phyloP scores from a whole-genome alignment of 192 early-diverging fungal genomes.

The Neocallimastix lanati region DNA sequence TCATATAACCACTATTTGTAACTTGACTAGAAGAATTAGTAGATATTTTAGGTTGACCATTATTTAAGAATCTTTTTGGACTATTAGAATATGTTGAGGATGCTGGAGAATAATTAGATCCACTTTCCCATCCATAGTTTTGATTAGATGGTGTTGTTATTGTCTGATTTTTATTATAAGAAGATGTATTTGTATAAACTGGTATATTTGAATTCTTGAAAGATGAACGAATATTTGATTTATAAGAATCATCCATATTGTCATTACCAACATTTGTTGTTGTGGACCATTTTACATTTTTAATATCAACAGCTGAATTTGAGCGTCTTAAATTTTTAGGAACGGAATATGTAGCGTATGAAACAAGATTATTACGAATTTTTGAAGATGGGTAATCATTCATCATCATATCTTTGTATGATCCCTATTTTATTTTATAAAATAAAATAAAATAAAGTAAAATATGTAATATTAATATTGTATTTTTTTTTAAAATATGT shows the following conservation, averaged over 20 bases:
- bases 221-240: background rate
- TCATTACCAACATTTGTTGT: background rate
- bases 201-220: background rate
- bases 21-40: background rate
- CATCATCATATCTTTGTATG: background rate
- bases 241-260: background rate
- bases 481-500: no score
- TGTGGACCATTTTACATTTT: background rate
- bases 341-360: background rate
- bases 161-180: background rate
- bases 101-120: background rate
- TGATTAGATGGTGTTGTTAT: background rate
- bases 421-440: background rate
- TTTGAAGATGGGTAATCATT: background rate
- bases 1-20: background rate
- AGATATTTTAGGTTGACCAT: background rate
- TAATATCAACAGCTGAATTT: background rate
- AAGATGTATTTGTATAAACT: background rate
- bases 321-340: background rate
- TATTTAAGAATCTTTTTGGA: background rate
- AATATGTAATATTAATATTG: no score
- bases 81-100: background rate
- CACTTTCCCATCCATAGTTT: background rate
- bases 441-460: no score
- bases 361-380: background rate